These are phyloP conservation scores for Didymella sp. DNA, from an alignment of 2,329 filamentous ascomycete species.

Conservation along the genomic window DNA sequence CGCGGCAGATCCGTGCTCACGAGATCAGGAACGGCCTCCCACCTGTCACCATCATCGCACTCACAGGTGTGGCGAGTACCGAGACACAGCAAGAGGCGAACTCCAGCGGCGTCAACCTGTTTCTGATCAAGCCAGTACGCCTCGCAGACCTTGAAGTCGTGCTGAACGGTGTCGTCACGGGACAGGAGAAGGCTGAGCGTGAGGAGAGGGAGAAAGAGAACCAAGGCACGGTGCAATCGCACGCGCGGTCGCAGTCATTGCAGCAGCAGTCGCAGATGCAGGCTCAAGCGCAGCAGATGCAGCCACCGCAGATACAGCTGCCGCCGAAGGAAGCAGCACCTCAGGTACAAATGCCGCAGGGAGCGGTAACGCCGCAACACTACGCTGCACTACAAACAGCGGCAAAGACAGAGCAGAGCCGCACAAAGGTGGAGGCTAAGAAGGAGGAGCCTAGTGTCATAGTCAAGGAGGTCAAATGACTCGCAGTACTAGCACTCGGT, in stretches of 20 bases:
- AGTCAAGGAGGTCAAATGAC: conserved; percentile 15
- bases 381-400: neutral
- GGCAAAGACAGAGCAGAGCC: neutral
- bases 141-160: conserved; percentile 54
- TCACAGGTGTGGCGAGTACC: conserved; percentile 61
- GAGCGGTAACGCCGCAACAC: neutral
- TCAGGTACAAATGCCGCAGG: neutral
- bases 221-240: neutral
- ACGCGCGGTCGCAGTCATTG: conserved; percentile 2
- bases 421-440: neutral
- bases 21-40: conserved; percentile 54
- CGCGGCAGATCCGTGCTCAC: conserved; percentile 52
- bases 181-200: conserved; percentile 34
- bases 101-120: conserved; percentile 61
- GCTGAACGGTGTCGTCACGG: conserved; percentile 44
- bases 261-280: conserved; percentile 3
- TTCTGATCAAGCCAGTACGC: conserved; percentile 61
- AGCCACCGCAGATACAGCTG: conserved; percentile 6
- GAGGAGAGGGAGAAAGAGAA: conserved; percentile 22
- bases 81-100: conserved; percentile 60
- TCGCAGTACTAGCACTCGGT: conserved; percentile 4
- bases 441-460: neutral
- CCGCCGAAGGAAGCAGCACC: too few species aligned
- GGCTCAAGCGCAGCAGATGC: neutral
- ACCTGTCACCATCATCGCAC: conserved; percentile 58